phyloP scores from a whole-genome alignment of 2,329 filamentous ascomycete species.

The Venturia effusa region DNA sequence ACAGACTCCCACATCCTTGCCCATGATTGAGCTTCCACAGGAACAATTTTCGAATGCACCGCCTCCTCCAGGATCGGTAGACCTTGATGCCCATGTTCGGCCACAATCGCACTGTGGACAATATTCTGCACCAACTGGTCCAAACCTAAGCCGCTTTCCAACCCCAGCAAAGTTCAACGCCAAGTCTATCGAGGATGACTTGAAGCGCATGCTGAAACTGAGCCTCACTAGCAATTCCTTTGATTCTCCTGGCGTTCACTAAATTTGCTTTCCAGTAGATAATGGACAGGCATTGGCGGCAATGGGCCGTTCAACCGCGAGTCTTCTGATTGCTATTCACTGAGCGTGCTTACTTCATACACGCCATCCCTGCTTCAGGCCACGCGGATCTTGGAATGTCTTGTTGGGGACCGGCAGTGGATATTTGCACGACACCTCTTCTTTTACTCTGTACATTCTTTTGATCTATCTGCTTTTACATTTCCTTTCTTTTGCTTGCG shows the following conservation, averaged over 20 bases:
- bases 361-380: not conserved
- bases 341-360: not conserved
- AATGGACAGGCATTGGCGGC: not conserved
- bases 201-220: slow-evolving; percentile 29
- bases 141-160: slow-evolving; percentile 4
- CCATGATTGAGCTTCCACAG: not conserved
- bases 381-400: not conserved
- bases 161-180: slow-evolving; percentile 15
- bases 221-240: not conserved
- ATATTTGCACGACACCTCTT: not conserved
- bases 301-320: not conserved
- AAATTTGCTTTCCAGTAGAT: not conserved
- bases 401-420: not conserved
- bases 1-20: not conserved
- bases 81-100: not conserved
- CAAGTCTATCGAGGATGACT: slow-evolving; percentile 28
- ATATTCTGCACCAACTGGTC: not conserved
- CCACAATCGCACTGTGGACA: not conserved
- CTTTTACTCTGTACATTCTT: not conserved
- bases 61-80: not conserved
- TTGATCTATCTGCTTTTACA: not conserved
- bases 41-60: not conserved
- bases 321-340: not conserved
- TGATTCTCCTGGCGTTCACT: not conserved
- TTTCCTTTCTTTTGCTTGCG: not conserved